Evolutionary conservation across 352 stramenopile species (phyloP), one percentile per base, ranked within the genome.

Genomic region (Pythium aphanidermatum): DNA sequence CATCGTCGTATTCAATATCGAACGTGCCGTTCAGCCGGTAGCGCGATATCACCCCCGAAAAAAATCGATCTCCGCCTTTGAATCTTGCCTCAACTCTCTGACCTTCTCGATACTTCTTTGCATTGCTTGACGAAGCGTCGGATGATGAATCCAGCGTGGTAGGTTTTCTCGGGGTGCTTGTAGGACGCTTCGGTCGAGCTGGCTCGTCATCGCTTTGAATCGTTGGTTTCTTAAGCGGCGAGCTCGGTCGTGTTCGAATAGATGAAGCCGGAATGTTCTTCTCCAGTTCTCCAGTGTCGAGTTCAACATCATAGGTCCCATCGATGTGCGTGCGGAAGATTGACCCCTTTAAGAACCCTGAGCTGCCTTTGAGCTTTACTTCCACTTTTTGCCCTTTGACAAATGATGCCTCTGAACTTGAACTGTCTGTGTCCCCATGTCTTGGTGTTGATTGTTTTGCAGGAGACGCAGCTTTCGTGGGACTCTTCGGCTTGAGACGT

Each of bases 21-120:
- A 73, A 91, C 14, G 74, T 90, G 21, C 73, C 75, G 49, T 91
- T 76, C 33, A 65, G 45, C 27, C 76, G 62, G 23, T 53, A 78
- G 27, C 60, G 55, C 0, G 60, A 60, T 37, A 95, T 85, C 23
- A 77, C 71, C 16, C 84, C 84, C 4, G 67, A 51, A 48, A 86
- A 95, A 41, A 77, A 89, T 29, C 64, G 80, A 11, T 59, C 65
- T 39, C 65, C 61, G 29, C 75, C 82, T 8, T 80, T 67, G 46
- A 86, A 91, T 27, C 39, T 46, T 13, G 36, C 52, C 39, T 63
- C 47, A 3, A 63, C 52, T 32, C 60, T 61, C 29, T 61, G 45
- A 2, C 60, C 60, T 21, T 53, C 35, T 30, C 41, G 38, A 45
- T 55, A 59, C 23, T 56, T 53, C 8, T 31, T 34, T 28, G 43